These are phyloP conservation scores for Clonostachys chloroleuca DNA, from an alignment of 2,329 filamentous ascomycete species.

Conservation along the genomic window DNA sequence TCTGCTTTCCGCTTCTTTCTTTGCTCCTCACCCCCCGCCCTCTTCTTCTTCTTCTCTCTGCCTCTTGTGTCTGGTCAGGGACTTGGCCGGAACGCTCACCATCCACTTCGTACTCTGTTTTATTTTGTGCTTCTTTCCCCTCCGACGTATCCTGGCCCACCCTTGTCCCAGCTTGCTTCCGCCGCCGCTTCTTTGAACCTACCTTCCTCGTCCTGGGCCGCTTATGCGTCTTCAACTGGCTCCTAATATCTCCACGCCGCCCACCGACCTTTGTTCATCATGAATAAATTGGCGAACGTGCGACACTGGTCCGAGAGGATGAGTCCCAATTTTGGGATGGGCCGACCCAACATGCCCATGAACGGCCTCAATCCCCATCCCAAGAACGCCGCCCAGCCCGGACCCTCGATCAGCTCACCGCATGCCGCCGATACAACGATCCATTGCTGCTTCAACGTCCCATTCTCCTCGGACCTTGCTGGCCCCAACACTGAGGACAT, in stretches of 20 bases:
- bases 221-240: constrained; percentile 33
- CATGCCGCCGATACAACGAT: constrained; percentile 73
- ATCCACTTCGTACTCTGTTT: constrained; percentile 5
- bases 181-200: constrained; percentile 14
- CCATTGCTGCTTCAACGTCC: constrained; percentile 95
- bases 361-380: constrained; percentile 52
- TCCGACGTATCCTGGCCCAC: constrained; percentile 12
- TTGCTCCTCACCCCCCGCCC: constrained; percentile 10
- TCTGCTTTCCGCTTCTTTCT: constrained; percentile 8
- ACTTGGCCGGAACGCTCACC: background rate
- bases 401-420: constrained; percentile 59
- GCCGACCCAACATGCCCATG: constrained; percentile 51
- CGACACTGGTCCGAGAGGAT: constrained; percentile 69
- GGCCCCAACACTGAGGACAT: constrained; percentile 94
- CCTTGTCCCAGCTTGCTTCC: constrained; percentile 6
- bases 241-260: constrained; percentile 18
- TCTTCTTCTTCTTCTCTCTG: constrained; percentile 9
- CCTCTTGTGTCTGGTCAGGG: constrained; percentile 2
- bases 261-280: constrained; percentile 30
- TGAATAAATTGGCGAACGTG: constrained; percentile 71
- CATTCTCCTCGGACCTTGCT: constrained; percentile 86
- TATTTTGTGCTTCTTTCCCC: constrained; percentile 16
- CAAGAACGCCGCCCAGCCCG: constrained; percentile 47
- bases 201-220: constrained; percentile 20
- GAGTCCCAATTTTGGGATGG: constrained; percentile 64